A percentile compares a stretch with the other conserved stretches of the same genome.
These are phyloP conservation scores for Pythium phragmitis DNA, from an alignment of 352 stramenopile species.

Conservation along the genomic window DNA sequence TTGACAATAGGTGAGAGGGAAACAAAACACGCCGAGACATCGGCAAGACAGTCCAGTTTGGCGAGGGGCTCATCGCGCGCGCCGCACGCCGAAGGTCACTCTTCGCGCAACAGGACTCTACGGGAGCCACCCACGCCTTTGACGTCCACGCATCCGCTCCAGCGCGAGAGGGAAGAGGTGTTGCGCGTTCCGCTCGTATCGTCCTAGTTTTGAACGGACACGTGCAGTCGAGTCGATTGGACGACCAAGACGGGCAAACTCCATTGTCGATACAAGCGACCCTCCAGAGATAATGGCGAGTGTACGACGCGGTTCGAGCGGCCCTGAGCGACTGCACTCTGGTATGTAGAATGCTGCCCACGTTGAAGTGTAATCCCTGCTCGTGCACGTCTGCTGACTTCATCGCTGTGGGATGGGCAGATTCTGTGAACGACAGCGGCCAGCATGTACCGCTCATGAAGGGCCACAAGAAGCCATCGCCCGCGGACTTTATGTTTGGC, in stretches of 20 bases:
- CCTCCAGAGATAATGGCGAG: slow-evolving; percentile 11
- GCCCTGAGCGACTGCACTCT: slow-evolving; percentile 13
- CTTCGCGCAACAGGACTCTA: not conserved
- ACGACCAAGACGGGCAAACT: not conserved
- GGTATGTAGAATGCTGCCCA: slow-evolving; percentile 8
- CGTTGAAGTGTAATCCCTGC: not conserved
- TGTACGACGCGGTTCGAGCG: slow-evolving; percentile 19
- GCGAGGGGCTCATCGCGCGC: not conserved
- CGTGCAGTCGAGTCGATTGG: not conserved
- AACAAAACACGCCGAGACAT: slow-evolving; percentile 14
- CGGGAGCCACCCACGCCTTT: not conserved
- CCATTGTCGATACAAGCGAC: not conserved
- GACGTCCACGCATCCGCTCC: not conserved
- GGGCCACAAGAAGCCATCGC: slow-evolving; percentile 55
- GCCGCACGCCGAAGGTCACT: not conserved
- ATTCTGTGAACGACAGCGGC: slow-evolving; percentile 14
- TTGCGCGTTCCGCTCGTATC: slow-evolving; percentile 6
- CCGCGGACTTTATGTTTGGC: slow-evolving; percentile 89
- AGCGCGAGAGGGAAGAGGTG: not conserved
- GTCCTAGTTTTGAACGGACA: not conserved
- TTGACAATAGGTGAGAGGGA: not conserved
- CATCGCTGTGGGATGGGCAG: slow-evolving; percentile 8
- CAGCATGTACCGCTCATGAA: slow-evolving; percentile 22
- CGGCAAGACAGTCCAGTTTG: slow-evolving; percentile 13
- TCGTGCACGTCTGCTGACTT: not conserved